These are phyloP conservation scores for Diutina catenulata DNA, from an alignment of 1,139 yeast species.

Conservation along the genomic window DNA sequence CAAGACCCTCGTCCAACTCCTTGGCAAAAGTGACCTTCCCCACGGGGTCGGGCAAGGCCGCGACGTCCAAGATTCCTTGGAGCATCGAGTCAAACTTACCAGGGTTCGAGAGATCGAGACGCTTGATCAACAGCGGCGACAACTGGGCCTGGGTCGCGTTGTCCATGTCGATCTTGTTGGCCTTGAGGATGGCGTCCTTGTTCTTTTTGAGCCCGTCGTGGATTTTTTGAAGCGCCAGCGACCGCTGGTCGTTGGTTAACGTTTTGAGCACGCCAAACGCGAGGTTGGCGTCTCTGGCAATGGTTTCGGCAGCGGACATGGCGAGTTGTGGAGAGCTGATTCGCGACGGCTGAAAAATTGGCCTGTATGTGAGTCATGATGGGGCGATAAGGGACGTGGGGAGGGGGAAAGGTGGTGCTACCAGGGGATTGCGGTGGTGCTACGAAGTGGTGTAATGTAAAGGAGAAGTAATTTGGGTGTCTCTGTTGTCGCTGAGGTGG, in stretches of 20 bases:
- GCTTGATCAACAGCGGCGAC: slow-evolving; percentile 59
- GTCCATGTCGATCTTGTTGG: slow-evolving; percentile 66
- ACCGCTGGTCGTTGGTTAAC: slow-evolving; percentile 59
- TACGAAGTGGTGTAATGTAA: too few relatives aligned
- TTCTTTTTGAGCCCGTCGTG: slow-evolving; percentile 51
- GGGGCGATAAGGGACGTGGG: too few relatives aligned
- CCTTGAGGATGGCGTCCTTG: slow-evolving; percentile 53
- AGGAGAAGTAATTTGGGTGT: too few relatives aligned
- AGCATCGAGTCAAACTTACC: slow-evolving; percentile 91
- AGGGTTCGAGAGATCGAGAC: slow-evolving; percentile 69
- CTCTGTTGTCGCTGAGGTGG: too few relatives aligned
- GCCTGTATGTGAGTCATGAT: too few relatives aligned
- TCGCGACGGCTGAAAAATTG: too few relatives aligned
- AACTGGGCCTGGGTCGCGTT: slow-evolving; percentile 50
- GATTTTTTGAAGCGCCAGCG: slow-evolving; percentile 58
- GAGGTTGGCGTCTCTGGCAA: slow-evolving; percentile 66
- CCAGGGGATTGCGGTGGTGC: too few relatives aligned
- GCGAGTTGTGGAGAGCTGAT: not conserved
- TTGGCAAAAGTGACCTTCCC: slow-evolving; percentile 77
- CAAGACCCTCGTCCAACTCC: slow-evolving; percentile 77
- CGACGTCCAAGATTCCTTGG: slow-evolving; percentile 89
- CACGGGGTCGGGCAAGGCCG: slow-evolving; percentile 77
- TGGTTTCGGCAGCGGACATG: slow-evolving; percentile 12
- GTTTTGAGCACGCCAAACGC: slow-evolving; percentile 80
- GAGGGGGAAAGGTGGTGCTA: too few relatives aligned